Percentiles rank a stretch among this genome's conserved stretches.
Conservation (phyloP, 257 asterid species). For the Schizonepeta tenuifolia region DNA sequence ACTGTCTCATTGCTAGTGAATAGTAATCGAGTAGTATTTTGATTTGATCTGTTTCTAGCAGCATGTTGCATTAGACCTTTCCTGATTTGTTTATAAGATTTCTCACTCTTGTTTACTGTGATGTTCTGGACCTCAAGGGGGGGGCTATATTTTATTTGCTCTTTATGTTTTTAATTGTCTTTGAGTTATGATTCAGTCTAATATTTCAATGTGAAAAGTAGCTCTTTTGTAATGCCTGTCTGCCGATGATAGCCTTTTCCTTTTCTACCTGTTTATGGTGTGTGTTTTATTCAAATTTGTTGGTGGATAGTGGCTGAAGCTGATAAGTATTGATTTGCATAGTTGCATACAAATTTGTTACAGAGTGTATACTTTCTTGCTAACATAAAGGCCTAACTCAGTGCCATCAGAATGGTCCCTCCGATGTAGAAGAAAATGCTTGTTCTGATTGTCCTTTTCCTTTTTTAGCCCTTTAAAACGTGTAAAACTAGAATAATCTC, state of each 20-base stretch:
- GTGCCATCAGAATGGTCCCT: not conserved
- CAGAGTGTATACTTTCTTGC: not conserved
- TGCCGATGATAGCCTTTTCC: not conserved
- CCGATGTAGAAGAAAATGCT: constrained; percentile 8
- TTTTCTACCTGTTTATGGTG: not conserved
- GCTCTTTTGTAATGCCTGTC: not conserved
- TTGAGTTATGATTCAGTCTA: not conserved
- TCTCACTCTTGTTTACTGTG: not conserved
- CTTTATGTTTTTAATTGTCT: not conserved
- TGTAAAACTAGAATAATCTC: not conserved
- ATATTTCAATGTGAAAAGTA: not conserved
- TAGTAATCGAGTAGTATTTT: not conserved
- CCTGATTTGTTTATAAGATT: no score
- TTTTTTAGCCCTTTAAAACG: not conserved
- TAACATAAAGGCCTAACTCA: not conserved
- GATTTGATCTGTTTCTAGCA: not conserved
- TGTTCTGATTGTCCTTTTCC: not conserved
- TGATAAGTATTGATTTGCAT: not conserved
- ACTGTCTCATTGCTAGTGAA: not conserved
- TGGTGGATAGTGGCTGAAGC: constrained; percentile 15
- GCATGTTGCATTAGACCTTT: not conserved
- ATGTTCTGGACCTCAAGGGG: constrained; percentile 22
- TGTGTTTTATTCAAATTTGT: constrained; percentile 11
- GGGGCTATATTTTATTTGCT: not conserved
- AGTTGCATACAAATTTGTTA: not conserved